Conservation (phyloP, 345 rosid species). For the Combretum micranthum region DNA sequence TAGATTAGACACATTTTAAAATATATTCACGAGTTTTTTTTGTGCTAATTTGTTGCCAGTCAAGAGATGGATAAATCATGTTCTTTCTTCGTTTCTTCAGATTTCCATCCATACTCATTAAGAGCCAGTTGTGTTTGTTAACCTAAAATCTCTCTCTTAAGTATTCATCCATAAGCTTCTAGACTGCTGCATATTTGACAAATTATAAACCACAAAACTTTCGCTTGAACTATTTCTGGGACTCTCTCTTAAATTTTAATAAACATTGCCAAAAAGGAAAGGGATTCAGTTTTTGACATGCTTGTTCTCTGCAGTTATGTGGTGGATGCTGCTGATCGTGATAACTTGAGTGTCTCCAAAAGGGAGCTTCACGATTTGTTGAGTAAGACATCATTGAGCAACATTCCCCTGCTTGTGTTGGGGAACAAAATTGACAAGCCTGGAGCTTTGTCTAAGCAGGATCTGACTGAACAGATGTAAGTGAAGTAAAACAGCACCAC, state of each 20-base stretch:
- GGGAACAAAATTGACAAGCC: constrained; percentile 39
- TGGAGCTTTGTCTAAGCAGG: constrained; percentile 35
- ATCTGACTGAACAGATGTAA: constrained; percentile 30
- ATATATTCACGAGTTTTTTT: too few relatives aligned
- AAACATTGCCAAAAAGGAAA: neutral
- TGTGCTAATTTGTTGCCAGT: too few relatives aligned
- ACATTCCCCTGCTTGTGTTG: constrained; percentile 31
- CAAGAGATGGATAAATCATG: too few relatives aligned
- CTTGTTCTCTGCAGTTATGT: constrained; percentile 17
- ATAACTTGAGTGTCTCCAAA: constrained; percentile 25
- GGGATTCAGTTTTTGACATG: neutral
- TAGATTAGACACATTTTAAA: too few relatives aligned
- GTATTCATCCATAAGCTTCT: too few relatives aligned
- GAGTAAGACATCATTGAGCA: constrained; percentile 26
- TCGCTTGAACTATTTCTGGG: neutral
- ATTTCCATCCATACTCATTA: too few relatives aligned
- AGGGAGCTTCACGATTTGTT: constrained; percentile 35
- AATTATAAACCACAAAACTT: too few relatives aligned
- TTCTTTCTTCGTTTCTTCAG: too few relatives aligned
- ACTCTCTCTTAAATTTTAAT: neutral
- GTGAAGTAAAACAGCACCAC: neutral
- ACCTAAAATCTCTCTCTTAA: too few relatives aligned
- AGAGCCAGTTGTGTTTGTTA: too few relatives aligned
- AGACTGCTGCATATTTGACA: too few relatives aligned
- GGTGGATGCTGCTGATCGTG: constrained; percentile 37